A percentile compares a stretch with the other conserved stretches of the same genome.
phyloP scores from a whole-genome alignment of 2,329 filamentous ascomycete genomes.

The Hypocreales sp. region DNA sequence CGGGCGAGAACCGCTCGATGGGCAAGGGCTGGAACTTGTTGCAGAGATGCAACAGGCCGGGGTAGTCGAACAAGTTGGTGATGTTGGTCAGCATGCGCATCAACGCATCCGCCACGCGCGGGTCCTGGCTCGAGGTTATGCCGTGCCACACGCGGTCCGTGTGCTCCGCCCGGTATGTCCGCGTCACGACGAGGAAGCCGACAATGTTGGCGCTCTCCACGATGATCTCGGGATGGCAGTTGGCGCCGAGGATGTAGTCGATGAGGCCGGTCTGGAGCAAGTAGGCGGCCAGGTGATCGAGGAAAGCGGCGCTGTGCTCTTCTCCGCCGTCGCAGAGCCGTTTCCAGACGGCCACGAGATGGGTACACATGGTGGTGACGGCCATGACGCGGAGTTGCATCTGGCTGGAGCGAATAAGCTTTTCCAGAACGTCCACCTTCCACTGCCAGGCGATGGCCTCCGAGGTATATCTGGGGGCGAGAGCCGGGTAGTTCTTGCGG shows the following conservation, averaged over 20 bases:
- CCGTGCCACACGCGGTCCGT: constrained; percentile 76
- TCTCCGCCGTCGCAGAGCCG: constrained; percentile 31
- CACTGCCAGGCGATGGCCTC: constrained; percentile 46
- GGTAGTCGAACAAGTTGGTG: constrained; percentile 29
- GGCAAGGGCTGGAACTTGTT: constrained; percentile 53
- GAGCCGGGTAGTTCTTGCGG: constrained; percentile 15
- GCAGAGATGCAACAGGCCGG: constrained; percentile 48
- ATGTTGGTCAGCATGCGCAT: constrained; percentile 45
- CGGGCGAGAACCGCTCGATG: constrained; percentile 43
- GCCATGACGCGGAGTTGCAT: constrained; percentile 82
- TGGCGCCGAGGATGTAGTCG: constrained; percentile 76
- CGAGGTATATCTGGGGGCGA: constrained; percentile 21
- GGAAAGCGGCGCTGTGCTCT: constrained; percentile 27
- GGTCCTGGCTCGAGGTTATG: constrained; percentile 67
- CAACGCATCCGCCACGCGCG: constrained; percentile 68
- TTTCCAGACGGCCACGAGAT: constrained; percentile 54
- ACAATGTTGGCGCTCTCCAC: constrained; percentile 68
- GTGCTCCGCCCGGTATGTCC: constrained; percentile 53
- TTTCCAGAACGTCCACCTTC: constrained; percentile 53
- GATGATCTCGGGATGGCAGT: constrained; percentile 85
- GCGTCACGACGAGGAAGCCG: constrained; percentile 71
- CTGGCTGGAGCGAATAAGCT: constrained; percentile 65
- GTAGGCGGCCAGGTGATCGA: constrained; percentile 54
- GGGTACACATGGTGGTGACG: constrained; percentile 55
- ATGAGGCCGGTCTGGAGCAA: constrained; percentile 57